Evolutionary conservation across 345 rosid species (phyloP), one percentile per base, ranked within the genome.

Genomic region (Ceriops zippeliana): DNA sequence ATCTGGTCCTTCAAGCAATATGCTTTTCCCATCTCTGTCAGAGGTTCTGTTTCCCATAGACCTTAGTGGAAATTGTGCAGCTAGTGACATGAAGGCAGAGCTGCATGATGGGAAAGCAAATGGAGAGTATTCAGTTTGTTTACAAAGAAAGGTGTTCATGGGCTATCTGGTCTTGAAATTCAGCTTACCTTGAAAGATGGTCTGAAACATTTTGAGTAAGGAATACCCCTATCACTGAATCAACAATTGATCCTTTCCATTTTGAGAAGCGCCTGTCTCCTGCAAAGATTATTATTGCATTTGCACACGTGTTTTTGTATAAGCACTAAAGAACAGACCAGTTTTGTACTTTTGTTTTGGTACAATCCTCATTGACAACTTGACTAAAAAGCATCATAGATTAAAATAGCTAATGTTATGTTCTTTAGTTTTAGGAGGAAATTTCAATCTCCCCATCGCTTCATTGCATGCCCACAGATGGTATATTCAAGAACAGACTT

Each of bases 231-330:
- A 93, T 83, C 52, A 93, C 97, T 0, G 98, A 93, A 79, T 93
- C 98, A 70, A 93, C 97, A 73, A 93, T 95, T 4, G 98, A 93
- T 67, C 98, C 98, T 78, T 93, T 93, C 98, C 98, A 93, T 76
- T 82, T 86, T 20, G 98, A 91, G 86, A 93, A 93, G 61, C 92
- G 90, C 67, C 98, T 84, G 73, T 93, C 97, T 65, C 98, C 98
- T 93, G 91, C 66, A 71, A 79, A 70, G 52, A 66, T 49, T 63
- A 54, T 65, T 21, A 56, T 61, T 21, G 21, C 35, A 58, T 31
- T 56, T 47, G 69, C 51, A 22, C 13, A 5, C 35, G 22, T 53
- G 52, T 60, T 35, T 32, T 37, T 80, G 30, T 4, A 10, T 21
- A 54, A 34, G 69, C 51, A 46, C 26, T 27, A 37, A 13, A 58